A percentile compares a stretch with the other conserved stretches of the same genome.
Conservation (phyloP, 352 stramenopile species). For the Paralagenidium karlingii region DNA sequence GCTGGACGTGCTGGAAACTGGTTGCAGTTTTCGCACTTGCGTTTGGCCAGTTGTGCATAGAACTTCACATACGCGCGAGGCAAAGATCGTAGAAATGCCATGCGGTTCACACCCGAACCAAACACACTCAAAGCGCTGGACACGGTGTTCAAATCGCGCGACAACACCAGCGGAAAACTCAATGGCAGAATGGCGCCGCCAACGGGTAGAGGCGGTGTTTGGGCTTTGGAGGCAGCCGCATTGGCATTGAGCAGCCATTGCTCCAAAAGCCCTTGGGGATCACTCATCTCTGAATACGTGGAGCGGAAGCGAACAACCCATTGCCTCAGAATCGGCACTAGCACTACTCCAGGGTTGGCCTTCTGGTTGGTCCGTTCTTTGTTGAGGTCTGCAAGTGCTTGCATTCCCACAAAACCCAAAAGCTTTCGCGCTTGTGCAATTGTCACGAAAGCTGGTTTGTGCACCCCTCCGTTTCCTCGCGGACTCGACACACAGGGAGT, state of each 20-base stretch:
- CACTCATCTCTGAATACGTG: conserved; percentile 70
- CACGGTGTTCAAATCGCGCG: conserved; percentile 62
- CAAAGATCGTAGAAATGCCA: conserved; percentile 52
- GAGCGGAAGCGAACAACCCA: conserved; percentile 58
- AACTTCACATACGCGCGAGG: conserved; percentile 74
- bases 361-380: too few relatives aligned
- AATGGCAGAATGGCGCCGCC: too few relatives aligned
- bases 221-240: conserved; percentile 3
- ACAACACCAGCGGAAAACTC: conserved; percentile 23
- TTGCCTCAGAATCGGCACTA: too few relatives aligned
- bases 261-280: conserved; percentile 43
- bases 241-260: conserved; percentile 73
- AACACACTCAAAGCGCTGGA: conserved; percentile 65
- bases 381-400: too few relatives aligned
- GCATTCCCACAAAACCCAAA: too few relatives aligned
- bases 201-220: too few relatives aligned
- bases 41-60: conserved; percentile 74
- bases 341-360: too few relatives aligned
- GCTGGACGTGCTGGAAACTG: conserved; percentile 71
- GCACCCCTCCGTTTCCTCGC: too few relatives aligned
- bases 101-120: conserved; percentile 49
- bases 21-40: conserved; percentile 55
- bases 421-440: too few relatives aligned
- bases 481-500: too few relatives aligned
- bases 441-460: too few relatives aligned